phyloP scores from a whole-genome alignment of 2,329 filamentous ascomycete species.

The Rutstroemia sp. region DNA sequence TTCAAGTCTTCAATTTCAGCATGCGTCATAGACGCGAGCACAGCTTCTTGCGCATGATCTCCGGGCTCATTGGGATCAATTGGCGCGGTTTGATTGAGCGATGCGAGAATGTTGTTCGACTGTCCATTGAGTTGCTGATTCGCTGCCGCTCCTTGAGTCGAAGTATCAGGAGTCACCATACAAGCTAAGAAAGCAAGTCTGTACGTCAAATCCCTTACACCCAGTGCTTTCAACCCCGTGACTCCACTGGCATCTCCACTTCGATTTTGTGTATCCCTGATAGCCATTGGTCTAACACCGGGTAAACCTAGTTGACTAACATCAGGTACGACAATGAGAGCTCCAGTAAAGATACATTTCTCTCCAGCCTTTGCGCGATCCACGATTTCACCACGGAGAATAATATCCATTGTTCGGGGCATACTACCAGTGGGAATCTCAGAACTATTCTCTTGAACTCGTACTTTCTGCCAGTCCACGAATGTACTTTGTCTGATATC shows the following conservation, averaged over 20 bases:
- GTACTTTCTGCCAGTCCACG: constrained; percentile 98
- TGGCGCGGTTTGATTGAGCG: constrained; percentile 66
- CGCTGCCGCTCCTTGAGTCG: constrained; percentile 67
- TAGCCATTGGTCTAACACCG: constrained; percentile 72
- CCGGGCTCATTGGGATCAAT: constrained; percentile 62
- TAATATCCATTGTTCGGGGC: constrained; percentile 96
- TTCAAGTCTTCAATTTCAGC: constrained; percentile 88
- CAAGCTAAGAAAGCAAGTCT: constrained; percentile 93
- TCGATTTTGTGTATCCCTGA: constrained; percentile 74
- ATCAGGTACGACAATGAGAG: constrained; percentile 92
- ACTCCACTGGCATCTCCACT: constrained; percentile 76
- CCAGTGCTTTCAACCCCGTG: constrained; percentile 80
- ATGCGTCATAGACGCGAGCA: constrained; percentile 76
- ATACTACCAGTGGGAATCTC: constrained; percentile 98
- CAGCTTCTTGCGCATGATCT: constrained; percentile 81
- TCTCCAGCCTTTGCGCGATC: constrained; percentile 96
- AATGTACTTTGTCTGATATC: constrained; percentile 97
- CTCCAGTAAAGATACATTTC: constrained; percentile 96
- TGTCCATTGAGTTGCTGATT: constrained; percentile 64
- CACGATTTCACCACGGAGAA: constrained; percentile 92
- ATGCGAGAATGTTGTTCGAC: constrained; percentile 76
- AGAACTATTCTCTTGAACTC: constrained; percentile 95
- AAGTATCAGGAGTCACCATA: constrained; percentile 88
- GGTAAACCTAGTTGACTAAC: constrained; percentile 91
- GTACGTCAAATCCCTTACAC: constrained; percentile 92